A percentile compares a stretch with the other conserved stretches of the same genome.
Conservation (phyloP, 2,329 filamentous ascomycete species). For the Diaporthe vaccinii region DNA sequence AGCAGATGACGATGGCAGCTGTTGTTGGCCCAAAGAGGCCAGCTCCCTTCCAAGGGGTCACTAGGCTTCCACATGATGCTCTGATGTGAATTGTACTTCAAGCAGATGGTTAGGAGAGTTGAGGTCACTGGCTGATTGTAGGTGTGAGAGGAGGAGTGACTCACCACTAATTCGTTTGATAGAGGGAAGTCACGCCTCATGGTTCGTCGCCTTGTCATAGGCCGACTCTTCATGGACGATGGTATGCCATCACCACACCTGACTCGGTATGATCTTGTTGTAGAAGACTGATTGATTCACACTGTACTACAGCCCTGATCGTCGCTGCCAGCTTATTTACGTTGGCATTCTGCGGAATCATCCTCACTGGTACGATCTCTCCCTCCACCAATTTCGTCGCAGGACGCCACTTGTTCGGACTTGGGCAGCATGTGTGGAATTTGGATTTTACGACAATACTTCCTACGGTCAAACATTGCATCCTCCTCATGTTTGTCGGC, state of each 20-base stretch:
- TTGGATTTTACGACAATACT: not conserved
- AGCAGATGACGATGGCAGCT: too few relatives aligned
- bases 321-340: constrained; percentile 5
- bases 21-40: too few relatives aligned
- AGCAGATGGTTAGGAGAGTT: too few relatives aligned
- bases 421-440: constrained; percentile 21
- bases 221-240: constrained; percentile 11
- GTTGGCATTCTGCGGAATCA: constrained; percentile 4
- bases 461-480: constrained; percentile 13
- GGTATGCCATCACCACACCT: not conserved
- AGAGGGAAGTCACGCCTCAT: not conserved
- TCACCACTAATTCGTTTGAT: too few relatives aligned
- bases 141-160: too few relatives aligned
- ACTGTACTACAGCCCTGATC: not conserved
- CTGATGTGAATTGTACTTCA: too few relatives aligned
- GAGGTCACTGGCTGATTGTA: too few relatives aligned
- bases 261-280: not conserved
- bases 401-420: not conserved
- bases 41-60: too few relatives aligned
- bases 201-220: constrained; percentile 8
- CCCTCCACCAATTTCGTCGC: not conserved
- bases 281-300: not conserved
- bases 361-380: not conserved
- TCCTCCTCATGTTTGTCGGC: constrained; percentile 19
- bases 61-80: too few relatives aligned